Percentiles rank a stretch among this genome's conserved stretches.
Conservation (phyloP, 148 eudicot species). For the Nyssa sinensis region DNA sequence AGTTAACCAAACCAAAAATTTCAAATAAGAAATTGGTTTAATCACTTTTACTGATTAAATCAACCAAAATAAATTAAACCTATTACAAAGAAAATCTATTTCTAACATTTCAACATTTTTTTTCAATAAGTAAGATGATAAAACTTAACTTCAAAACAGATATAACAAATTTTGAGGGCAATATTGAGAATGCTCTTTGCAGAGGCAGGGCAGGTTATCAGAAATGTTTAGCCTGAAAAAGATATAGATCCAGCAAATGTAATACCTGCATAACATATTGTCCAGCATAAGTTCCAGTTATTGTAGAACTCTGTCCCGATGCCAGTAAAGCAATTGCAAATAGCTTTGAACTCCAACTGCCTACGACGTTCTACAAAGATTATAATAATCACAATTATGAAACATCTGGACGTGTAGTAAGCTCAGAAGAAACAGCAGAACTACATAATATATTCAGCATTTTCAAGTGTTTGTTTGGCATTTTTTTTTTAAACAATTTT, state of each 20-base stretch:
- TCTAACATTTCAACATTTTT: too few relatives aligned
- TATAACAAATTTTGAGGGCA: background rate
- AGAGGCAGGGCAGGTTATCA: background rate
- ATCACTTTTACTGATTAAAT: too few relatives aligned
- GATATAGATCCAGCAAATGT: background rate
- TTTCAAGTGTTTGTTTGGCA: too few relatives aligned
- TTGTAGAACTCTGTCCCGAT: conserved; percentile 99
- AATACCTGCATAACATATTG: conserved; percentile 99
- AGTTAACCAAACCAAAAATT: too few relatives aligned
- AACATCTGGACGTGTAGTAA: background rate
- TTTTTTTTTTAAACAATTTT: too few relatives aligned
- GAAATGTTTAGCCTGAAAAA: background rate
- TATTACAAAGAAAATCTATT: too few relatives aligned
- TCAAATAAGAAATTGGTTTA: too few relatives aligned
- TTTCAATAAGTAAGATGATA: too few relatives aligned
- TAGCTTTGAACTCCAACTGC: conserved; percentile 97
- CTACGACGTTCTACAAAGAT: conserved; percentile 73
- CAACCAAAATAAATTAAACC: too few relatives aligned
- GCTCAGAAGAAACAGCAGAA: background rate
- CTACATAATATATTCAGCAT: too few relatives aligned
- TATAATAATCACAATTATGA: background rate
- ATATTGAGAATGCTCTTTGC: background rate
- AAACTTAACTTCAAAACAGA: background rate
- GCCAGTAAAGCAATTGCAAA: conserved; percentile 95
- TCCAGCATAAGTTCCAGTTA: conserved; percentile 98